Conservation (phyloP, 768 basidiomycete species). For the Tricholoma saponaceum region DNA sequence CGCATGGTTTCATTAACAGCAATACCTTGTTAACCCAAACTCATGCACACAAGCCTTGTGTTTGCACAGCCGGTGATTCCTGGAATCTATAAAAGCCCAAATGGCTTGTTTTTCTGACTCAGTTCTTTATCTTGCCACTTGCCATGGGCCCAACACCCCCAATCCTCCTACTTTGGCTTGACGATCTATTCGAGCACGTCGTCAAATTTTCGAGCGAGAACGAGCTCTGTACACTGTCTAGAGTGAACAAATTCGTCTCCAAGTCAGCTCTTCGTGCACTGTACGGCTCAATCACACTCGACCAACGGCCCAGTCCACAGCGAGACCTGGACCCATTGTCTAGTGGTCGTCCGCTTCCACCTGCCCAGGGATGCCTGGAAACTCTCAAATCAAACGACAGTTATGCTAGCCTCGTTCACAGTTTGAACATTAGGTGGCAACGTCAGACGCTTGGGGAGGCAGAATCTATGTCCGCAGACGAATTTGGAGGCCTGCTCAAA, state of each 20-base stretch:
- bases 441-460: neutral
- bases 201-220: neutral
- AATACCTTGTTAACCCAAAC: neutral
- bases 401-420: neutral
- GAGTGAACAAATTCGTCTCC: neutral
- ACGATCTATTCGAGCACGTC: neutral
- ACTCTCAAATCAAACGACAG: neutral
- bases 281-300: constrained; percentile 1
- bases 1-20: too few species aligned
- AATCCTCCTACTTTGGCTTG: neutral
- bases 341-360: neutral
- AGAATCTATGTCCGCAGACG: neutral
- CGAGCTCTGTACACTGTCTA: neutral
- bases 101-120: neutral
- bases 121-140: neutral
- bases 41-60: neutral
- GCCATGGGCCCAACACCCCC: neutral
- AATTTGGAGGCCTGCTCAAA: neutral
- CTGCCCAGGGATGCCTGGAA: neutral
- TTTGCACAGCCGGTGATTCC: neutral
- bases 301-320: neutral
- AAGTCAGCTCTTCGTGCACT: neutral
- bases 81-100: neutral
- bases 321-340: neutral
- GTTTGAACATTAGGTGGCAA: neutral